These are phyloP conservation scores for Mortierella sp. DNA, from an alignment of 371 early-diverging fungal genomes.

Conservation along the genomic window DNA sequence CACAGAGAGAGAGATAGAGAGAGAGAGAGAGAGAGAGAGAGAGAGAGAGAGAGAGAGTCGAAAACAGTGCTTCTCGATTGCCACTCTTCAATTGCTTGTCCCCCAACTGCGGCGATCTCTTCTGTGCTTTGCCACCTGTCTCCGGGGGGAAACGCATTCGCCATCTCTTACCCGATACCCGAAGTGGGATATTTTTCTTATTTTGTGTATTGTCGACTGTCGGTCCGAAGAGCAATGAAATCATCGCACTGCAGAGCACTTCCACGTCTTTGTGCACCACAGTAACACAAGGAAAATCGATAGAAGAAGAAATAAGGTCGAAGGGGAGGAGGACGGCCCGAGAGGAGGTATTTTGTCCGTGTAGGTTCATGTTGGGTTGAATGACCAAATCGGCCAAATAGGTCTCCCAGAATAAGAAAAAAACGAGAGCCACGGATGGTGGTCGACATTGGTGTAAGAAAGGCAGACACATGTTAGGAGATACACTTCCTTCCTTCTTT, in stretches of 20 bases:
- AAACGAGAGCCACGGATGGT: neutral
- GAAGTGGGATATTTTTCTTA: neutral
- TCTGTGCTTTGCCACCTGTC: neutral
- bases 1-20: neutral
- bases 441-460: neutral
- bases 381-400: neutral
- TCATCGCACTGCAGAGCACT: neutral
- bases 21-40: too few species aligned
- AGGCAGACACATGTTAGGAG: neutral
- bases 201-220: neutral
- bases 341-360: neutral
- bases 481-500: neutral
- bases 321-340: neutral
- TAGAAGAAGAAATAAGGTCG: neutral
- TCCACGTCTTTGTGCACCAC: neutral
- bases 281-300: slow-evolving; percentile 2
- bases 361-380: neutral
- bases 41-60: neutral
- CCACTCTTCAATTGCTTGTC: neutral
- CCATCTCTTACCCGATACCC: neutral
- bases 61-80: neutral
- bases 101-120: neutral
- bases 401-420: neutral
- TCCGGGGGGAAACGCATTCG: neutral
- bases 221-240: neutral